A percentile compares a stretch with the other conserved stretches of the same genome.
Evolutionary conservation across 805 yeast species (phyloP).

Genomic region (Scheffersomyces lignosus): DNA sequence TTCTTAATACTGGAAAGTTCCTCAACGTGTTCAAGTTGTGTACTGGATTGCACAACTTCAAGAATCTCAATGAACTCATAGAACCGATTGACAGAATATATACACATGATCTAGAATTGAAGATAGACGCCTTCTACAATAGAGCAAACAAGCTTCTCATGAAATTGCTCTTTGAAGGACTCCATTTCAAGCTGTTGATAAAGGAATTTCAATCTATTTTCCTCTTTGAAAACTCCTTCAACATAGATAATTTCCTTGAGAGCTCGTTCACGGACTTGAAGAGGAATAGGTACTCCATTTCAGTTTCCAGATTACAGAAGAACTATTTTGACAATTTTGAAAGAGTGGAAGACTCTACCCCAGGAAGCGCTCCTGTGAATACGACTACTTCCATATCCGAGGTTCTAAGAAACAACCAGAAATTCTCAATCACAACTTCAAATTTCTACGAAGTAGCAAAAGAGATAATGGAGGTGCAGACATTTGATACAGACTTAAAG

Average conservation of each 20-base stretch:
- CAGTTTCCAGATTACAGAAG: slow-evolving; percentile 27
- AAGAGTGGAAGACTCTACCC: neutral
- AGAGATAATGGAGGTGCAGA: slow-evolving; percentile 52
- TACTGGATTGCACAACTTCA: slow-evolving; percentile 45
- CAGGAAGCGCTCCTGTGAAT: neutral
- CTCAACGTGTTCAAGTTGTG: slow-evolving; percentile 69
- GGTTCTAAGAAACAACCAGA: slow-evolving; percentile 45
- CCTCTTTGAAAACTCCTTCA: slow-evolving; percentile 52
- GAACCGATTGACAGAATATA: slow-evolving; percentile 28
- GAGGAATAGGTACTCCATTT: slow-evolving; percentile 35
- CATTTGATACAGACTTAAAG: slow-evolving; percentile 34
- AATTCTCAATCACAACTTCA: slow-evolving; percentile 42
- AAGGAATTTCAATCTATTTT: slow-evolving; percentile 55
- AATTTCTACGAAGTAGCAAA: slow-evolving; percentile 46
- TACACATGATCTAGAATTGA: slow-evolving; percentile 50
- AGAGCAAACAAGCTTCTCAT: slow-evolving; percentile 66
- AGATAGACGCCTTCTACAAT: slow-evolving; percentile 59
- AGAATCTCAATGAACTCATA: slow-evolving; percentile 24
- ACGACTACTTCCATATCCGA: slow-evolving; percentile 78
- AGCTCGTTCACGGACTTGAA: slow-evolving; percentile 53
- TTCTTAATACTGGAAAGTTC: slow-evolving; percentile 82
- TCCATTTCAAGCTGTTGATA: slow-evolving; percentile 49
- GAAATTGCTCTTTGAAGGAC: slow-evolving; percentile 60
- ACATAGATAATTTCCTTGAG: slow-evolving; percentile 54
- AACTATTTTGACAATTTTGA: slow-evolving; percentile 19